phyloP scores from a whole-genome alignment of 2,329 filamentous ascomycete genomes.

The Sporothrix brunneoviolacea region DNA sequence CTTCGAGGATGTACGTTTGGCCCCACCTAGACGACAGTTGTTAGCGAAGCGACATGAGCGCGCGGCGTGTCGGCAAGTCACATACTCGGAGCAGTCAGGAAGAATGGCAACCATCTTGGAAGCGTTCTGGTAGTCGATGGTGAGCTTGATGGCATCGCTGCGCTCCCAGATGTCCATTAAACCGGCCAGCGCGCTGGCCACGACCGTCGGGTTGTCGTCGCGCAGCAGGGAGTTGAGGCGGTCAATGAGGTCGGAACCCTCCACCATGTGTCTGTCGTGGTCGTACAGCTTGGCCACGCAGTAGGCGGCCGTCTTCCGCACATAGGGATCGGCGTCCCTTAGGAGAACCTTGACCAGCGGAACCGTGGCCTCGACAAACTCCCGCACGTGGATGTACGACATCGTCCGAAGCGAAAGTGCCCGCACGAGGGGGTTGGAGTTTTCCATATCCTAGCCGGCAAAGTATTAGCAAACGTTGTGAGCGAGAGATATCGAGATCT shows the following conservation, averaged over 20 bases:
- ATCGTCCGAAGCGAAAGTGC: slow-evolving; percentile 90
- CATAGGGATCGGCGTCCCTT: slow-evolving; percentile 84
- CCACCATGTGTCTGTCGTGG: slow-evolving; percentile 84
- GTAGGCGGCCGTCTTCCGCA: slow-evolving; percentile 93
- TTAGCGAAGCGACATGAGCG: too few relatives aligned
- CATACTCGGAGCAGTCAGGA: slow-evolving; percentile 93
- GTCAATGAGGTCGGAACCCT: slow-evolving; percentile 86
- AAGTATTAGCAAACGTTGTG: neutral
- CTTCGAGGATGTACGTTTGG: slow-evolving; percentile 96
- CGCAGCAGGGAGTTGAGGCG: slow-evolving; percentile 80
- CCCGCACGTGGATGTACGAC: slow-evolving; percentile 93
- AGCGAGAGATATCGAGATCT: too few relatives aligned
- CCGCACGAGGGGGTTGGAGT: slow-evolving; percentile 84
- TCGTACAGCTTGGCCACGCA: slow-evolving; percentile 97
- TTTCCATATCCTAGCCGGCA: slow-evolving; percentile 72
- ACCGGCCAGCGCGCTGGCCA: slow-evolving; percentile 83
- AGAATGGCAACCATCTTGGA: slow-evolving; percentile 97
- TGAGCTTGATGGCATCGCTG: slow-evolving; percentile 94
- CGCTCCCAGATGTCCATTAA: slow-evolving; percentile 98
- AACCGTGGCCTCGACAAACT: slow-evolving; percentile 89
- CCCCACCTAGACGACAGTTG: slow-evolving; percentile 65
- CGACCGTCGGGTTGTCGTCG: slow-evolving; percentile 95
- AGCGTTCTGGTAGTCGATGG: slow-evolving; percentile 94
- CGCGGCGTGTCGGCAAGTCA: too few relatives aligned
- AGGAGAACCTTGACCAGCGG: slow-evolving; percentile 77